These are phyloP conservation scores for Liriodendron chinense DNA, from an alignment of 164 flowering plant genomes.

Conservation along the genomic window DNA sequence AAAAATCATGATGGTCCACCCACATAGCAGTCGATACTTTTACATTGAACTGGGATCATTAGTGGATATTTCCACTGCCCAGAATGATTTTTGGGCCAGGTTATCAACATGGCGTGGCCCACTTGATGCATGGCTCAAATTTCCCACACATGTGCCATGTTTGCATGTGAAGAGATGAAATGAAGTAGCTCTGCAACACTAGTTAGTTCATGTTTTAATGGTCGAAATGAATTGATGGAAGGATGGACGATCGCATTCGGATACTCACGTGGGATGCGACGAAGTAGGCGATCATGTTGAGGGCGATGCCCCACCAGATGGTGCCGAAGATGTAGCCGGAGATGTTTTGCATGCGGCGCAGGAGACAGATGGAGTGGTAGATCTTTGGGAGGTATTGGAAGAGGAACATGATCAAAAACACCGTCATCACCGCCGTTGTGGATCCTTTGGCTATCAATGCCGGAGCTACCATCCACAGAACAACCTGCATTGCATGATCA, in stretches of 20 bases:
- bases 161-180: neutral
- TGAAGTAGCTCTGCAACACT: neutral
- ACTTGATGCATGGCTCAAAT: too few species aligned
- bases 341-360: conserved; percentile 72
- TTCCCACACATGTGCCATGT: neutral
- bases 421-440: conserved; percentile 69
- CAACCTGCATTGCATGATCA: conserved; percentile 62
- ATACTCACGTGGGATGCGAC: conserved; percentile 81
- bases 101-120: too few species aligned
- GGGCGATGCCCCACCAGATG: conserved; percentile 96
- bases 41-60: too few species aligned
- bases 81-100: too few species aligned
- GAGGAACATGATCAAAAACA: conserved; percentile 63
- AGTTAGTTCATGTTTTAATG: too few species aligned
- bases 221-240: too few species aligned
- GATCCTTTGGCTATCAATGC: conserved; percentile 49
- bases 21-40: too few species aligned
- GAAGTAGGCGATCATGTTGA: conserved; percentile 85
- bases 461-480: conserved; percentile 78
- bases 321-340: conserved; percentile 90
- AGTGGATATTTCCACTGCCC: too few species aligned
- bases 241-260: neutral
- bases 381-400: conserved; percentile 90
- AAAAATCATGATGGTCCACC: too few species aligned
- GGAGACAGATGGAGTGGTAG: conserved; percentile 71